Evolutionary conservation across 441 rosid genomes (phyloP), one percentile per base, ranked within the genome.

Genomic region (Breynia disticha): DNA sequence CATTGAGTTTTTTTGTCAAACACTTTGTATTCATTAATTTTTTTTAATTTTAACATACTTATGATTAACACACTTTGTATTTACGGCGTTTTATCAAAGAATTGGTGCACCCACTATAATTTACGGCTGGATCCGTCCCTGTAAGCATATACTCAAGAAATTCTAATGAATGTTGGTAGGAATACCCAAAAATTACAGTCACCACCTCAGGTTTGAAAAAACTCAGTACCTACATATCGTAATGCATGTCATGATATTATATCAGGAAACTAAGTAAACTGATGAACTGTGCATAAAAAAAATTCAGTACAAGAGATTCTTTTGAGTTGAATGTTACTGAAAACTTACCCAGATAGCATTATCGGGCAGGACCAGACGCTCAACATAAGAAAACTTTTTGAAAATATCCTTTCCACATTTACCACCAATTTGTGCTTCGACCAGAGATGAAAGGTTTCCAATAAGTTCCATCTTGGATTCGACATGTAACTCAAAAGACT

Each of bases 271-370:
- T 2, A 39, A 39, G 44, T 10, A 4, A 14, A 39, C 2, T 16
- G 14, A 56, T n/a, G n/a, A n/a, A n/a, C n/a, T n/a, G n/a, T n/a
- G n/a, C n/a, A n/a, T n/a, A n/a, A n/a, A n/a, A 24, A 24, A 24
- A 3, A 2, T 24, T 24, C 4, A 2, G 3, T 24, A 24, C 32
- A 24, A 24, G 32, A 24, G 32, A 24, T 2, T 24, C 3, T 2
- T 2, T 24, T 24, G 4, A 24, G 4, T 24, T 7, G 19, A 35
- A 57, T 16, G 14, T 17, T 19, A 48, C 47, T 9, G 7, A 1
- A 57, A 38, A 19, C 61, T 18, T 49, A 58, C 62, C 62, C 0
- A 5, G 54, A 39, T 28, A 41, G 16, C 39, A 16, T 49, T 39
- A 19, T 38, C 38, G 21, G 12, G 9, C 39, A 58, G 41, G 1